Evolutionary conservation across 148 eudicot species (phyloP).

Genomic region (Rhododendron molle): DNA sequence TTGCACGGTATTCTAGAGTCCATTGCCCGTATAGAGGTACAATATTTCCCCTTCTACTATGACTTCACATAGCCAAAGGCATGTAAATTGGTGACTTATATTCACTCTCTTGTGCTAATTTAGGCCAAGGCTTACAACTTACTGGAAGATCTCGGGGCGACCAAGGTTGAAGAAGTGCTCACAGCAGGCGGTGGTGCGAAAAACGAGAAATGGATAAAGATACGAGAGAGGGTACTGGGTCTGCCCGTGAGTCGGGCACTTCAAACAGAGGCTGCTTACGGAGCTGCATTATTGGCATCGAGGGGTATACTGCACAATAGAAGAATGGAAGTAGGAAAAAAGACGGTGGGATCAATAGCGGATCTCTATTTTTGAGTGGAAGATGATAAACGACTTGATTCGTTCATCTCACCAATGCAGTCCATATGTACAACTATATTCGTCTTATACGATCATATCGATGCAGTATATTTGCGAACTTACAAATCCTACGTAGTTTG

Average conservation of each 20-base stretch:
- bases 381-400: background rate
- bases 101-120: background rate
- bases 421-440: background rate
- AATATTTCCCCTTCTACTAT: background rate
- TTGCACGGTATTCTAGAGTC: conserved; percentile 94
- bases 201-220: conserved; percentile 71
- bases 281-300: conserved; percentile 87
- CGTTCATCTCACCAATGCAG: background rate
- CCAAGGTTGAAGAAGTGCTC: conserved; percentile 68
- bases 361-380: background rate
- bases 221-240: conserved; percentile 77
- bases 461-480: too few relatives aligned
- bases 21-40: conserved; percentile 93
- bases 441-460: too few relatives aligned
- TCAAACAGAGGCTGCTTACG: conserved; percentile 98
- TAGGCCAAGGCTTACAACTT: conserved; percentile 80
- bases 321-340: background rate
- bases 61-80: background rate
- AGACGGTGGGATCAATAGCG: background rate
- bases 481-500: too few relatives aligned
- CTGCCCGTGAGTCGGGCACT: conserved; percentile 70
- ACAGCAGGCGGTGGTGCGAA: conserved; percentile 96
- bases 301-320: conserved; percentile 41
- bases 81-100: background rate
- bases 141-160: conserved; percentile 82